Evolutionary conservation across 2,329 filamentous ascomycete species (phyloP).

Genomic region (Endocalyx cinctus): DNA sequence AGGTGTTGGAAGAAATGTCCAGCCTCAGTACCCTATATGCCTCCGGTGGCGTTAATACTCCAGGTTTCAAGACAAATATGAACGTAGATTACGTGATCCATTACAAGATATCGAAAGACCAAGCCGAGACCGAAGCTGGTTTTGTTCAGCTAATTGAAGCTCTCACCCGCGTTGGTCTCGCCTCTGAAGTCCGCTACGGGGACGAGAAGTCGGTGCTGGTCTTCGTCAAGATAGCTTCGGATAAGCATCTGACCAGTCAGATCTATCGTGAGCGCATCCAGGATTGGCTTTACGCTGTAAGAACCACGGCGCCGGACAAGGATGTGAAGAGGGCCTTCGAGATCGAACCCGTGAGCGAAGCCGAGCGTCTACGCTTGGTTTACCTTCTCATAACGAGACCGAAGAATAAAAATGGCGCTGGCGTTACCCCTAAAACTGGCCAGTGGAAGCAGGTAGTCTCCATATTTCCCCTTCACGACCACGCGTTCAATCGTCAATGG

Average conservation of each 20-base stretch:
- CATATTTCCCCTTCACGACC: constrained; percentile 76
- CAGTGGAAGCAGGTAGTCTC: constrained; percentile 70
- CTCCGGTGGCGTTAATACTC: constrained; percentile 20
- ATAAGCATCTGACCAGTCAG: constrained; percentile 69
- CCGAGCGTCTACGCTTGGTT: constrained; percentile 81
- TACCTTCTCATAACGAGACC: constrained; percentile 79
- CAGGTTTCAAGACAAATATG: constrained; percentile 24
- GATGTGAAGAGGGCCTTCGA: constrained; percentile 65
- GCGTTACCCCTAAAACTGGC: constrained; percentile 64
- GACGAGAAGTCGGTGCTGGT: constrained; percentile 71
- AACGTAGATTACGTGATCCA: constrained; percentile 86
- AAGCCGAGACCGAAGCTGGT: constrained; percentile 62
- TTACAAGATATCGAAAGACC: constrained; percentile 66
- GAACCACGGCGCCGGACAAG: constrained; percentile 68
- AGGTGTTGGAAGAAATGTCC: no score
- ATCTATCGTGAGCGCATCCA: constrained; percentile 83
- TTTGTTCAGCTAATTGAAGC: constrained; percentile 75
- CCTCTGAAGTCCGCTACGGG: constrained; percentile 81
- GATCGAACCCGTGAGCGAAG: constrained; percentile 75
- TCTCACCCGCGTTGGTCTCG: constrained; percentile 74
- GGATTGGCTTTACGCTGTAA: constrained; percentile 90
- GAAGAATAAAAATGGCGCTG: constrained; percentile 70
- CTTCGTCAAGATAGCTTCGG: constrained; percentile 76
- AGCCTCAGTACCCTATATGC: constrained; percentile 19
- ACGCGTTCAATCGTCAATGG: constrained; percentile 69